Evolutionary conservation across 1,284 basidiomycete species (phyloP).

Genomic region (Schizophyllum commune): DNA sequence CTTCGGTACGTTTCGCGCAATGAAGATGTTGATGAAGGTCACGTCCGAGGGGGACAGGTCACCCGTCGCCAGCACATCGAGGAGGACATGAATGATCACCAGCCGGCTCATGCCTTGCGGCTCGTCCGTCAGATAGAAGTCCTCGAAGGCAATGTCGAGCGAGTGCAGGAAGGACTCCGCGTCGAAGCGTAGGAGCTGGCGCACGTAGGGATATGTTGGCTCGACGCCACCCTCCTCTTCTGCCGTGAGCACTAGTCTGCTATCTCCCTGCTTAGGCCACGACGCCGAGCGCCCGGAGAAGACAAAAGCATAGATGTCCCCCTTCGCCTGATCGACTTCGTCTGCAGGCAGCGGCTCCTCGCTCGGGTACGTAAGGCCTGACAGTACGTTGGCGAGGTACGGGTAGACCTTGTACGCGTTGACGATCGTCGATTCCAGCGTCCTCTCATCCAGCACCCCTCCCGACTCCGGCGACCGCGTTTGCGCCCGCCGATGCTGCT

Average conservation of each 20-base stretch:
- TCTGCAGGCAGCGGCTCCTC: constrained; percentile 62
- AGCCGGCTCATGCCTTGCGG: constrained; percentile 65
- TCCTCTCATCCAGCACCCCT: constrained; percentile 25
- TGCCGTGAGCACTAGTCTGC: constrained; percentile 65
- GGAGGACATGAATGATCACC: constrained; percentile 76
- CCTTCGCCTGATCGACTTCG: constrained; percentile 61
- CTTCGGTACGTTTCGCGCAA: constrained; percentile 94
- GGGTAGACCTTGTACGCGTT: constrained; percentile 92
- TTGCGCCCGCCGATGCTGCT: constrained; percentile 36
- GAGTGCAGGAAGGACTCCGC: constrained; percentile 93
- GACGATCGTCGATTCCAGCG: constrained; percentile 53
- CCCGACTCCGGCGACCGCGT: constrained; percentile 19
- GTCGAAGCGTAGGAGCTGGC: constrained; percentile 82
- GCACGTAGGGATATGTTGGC: constrained; percentile 85
- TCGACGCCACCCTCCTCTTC: constrained; percentile 65
- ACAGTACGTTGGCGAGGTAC: constrained; percentile 83
- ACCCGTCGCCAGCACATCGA: constrained; percentile 66
- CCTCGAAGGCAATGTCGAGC: constrained; percentile 93
- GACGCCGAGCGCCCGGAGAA: constrained; percentile 77
- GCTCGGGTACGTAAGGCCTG: constrained; percentile 84
- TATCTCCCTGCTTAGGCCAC: constrained; percentile 71
- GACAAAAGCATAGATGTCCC: constrained; percentile 71
- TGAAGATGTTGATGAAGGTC: constrained; percentile 91
- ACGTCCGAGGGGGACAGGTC: constrained; percentile 53
- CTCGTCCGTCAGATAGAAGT: constrained; percentile 82